Base-by-base conservation (phyloP, 768 basidiomycete genomes). In the Mycena rebaudengoi region DNA sequence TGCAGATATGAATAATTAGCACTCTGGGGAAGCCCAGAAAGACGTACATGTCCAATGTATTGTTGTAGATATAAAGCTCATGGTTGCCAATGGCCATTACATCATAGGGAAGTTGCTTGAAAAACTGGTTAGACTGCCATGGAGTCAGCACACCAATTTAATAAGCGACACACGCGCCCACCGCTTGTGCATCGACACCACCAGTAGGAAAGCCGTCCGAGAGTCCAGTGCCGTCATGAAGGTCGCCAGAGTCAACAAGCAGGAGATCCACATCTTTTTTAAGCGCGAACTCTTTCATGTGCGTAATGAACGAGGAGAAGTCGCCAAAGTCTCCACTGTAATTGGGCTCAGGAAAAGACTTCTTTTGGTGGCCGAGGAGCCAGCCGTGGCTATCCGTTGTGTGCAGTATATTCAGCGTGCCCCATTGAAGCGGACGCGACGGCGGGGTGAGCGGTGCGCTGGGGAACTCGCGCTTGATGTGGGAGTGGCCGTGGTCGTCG, bases 81-180 rank as follows among this genome's bases (percentile, higher is more conserved):
- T 70, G 90, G 87, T 96, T 96, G 71, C 95, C 95, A 51, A 95
- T 94, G 3, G 92, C 78, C 72, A 95, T 85, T 3, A 94, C 70
- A 71, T 97, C 95, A 70, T 94, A 96, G 0, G 91, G 90, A 20
- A 96, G 80, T 57, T 86, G 76, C 21, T 85, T 50, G 28, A 48
- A 58, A 56, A 41, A 68, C 41, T 62, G n/a, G 45, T 54, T 44
- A 21, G 55, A 58, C 29, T 39, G 23, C 5, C 21, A 29, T n/a
- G n/a, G 23, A 16, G 26, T 37, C 18, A 51, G 32, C 13, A 23
- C 7, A 51, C 21, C 20, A 6, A 3, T 8, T 51, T 11, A 7
- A 6, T 35, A 4, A 37, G 12, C 7, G 7, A 37, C 25, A 23
- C n/a, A n/a, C n/a, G 20, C 8, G 21, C 50, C 33, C 21, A 51